Conservation (phyloP, 331 rosid genomes). For the Malus hybrid region DNA sequence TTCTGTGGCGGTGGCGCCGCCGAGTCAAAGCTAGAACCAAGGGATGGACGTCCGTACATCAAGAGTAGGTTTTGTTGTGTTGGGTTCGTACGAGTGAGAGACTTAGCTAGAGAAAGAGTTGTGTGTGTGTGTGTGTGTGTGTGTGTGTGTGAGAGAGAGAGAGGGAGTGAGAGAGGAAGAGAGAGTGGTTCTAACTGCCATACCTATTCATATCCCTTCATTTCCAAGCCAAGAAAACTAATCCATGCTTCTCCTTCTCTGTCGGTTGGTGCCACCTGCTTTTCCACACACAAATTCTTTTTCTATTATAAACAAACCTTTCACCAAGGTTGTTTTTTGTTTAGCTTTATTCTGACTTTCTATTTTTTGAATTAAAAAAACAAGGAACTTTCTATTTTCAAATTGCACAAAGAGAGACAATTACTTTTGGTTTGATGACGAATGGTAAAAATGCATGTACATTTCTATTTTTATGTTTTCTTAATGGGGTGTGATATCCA, state of each 20-base stretch:
- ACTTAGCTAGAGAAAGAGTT: slow-evolving; percentile 18
- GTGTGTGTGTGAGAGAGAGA: slow-evolving; percentile 16
- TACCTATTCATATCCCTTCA: slow-evolving; percentile 58
- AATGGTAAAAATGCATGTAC: too few relatives aligned
- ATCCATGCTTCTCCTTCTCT: slow-evolving; percentile 44
- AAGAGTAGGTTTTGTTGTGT: neutral
- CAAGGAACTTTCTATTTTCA: neutral
- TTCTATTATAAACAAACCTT: neutral
- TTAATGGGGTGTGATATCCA: neutral
- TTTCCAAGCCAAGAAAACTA: slow-evolving; percentile 64
- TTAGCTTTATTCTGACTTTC: neutral
- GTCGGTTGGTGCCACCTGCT: slow-evolving; percentile 51
- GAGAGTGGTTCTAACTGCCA: slow-evolving; percentile 42
- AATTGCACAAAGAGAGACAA: too few relatives aligned
- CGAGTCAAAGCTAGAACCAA: slow-evolving; percentile 29
- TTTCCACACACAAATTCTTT: slow-evolving; percentile 10
- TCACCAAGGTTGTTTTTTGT: neutral
- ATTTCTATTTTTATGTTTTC: neutral
- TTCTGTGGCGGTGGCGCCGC: slow-evolving; percentile 69
- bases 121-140: neutral
- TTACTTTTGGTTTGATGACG: too few relatives aligned
- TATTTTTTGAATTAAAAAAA: neutral
- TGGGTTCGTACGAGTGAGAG: slow-evolving; percentile 5
- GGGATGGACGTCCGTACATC: slow-evolving; percentile 28
- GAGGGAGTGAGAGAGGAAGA: neutral